A percentile compares a stretch with the other conserved stretches of the same genome.
Conservation (phyloP, 2,329 filamentous ascomycete genomes). For the Chrysoporthe deuterocubensis region DNA sequence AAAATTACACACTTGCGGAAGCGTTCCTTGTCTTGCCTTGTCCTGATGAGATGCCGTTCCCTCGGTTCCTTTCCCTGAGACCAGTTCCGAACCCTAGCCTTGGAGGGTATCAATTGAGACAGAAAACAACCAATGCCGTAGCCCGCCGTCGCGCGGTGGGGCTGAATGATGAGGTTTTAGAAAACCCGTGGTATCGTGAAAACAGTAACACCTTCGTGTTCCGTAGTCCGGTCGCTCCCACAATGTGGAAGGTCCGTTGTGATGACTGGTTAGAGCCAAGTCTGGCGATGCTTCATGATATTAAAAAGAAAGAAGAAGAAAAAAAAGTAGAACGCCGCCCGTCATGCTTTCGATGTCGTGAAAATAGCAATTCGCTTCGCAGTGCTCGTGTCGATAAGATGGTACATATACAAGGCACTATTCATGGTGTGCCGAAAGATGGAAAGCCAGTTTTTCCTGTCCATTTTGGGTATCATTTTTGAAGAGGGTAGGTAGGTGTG, state of each 20-base stretch:
- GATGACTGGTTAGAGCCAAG: neutral
- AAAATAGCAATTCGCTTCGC: constrained; percentile 26
- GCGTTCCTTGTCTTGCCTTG: constrained; percentile 1
- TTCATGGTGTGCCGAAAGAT: constrained; percentile 21
- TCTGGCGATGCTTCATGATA: neutral
- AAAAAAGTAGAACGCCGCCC: constrained; percentile 23
- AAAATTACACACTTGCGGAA: constrained; percentile 15
- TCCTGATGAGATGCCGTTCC: constrained; percentile 12
- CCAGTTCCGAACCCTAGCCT: constrained; percentile 18
- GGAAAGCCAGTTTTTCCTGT: constrained; percentile 19
- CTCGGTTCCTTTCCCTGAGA: neutral
- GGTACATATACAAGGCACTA: constrained; percentile 24
- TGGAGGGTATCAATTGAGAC: constrained; percentile 22
- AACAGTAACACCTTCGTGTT: constrained; percentile 9
- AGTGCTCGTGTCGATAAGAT: constrained; percentile 25
- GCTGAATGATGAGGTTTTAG: constrained; percentile 16
- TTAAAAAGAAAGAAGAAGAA: constrained; percentile 13
- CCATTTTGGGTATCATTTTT: constrained; percentile 19
- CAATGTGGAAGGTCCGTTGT: neutral
- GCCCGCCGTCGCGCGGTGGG: constrained; percentile 5
- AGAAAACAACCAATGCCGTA: constrained; percentile 12
- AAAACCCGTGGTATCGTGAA: constrained; percentile 27
- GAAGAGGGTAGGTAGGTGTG: constrained; percentile 3
- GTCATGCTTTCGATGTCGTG: constrained; percentile 25
- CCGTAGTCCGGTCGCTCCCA: neutral